These are phyloP conservation scores for Apiospora phragmitis DNA, from an alignment of 2,329 filamentous ascomycete species.

Conservation along the genomic window DNA sequence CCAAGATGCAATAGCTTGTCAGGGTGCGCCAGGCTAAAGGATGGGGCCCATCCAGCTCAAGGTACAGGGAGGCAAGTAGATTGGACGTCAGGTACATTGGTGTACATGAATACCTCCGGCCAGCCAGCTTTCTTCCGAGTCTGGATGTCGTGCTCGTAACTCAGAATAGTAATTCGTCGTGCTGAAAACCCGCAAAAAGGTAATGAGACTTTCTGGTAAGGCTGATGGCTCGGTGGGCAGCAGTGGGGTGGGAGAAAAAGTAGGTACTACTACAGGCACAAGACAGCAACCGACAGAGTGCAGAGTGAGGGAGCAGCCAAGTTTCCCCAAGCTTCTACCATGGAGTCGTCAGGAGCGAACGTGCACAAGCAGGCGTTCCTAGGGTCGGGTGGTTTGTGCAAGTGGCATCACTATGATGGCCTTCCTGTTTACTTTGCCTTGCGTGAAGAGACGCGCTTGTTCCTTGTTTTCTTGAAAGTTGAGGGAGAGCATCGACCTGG, in stretches of 20 bases:
- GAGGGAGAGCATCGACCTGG: not conserved
- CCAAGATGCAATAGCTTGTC: slow-evolving; percentile 7
- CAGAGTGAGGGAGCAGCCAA: not conserved
- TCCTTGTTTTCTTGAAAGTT: not conserved
- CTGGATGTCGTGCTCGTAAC: slow-evolving; percentile 1
- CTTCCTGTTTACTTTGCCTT: not conserved
- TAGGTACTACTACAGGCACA: not conserved
- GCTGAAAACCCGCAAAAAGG: not conserved
- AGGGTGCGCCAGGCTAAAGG: slow-evolving; percentile 5
- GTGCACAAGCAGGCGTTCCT: not conserved
- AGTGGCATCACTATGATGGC: not conserved
- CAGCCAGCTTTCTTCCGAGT: not conserved
- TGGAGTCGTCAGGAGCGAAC: slow-evolving; percentile 2
- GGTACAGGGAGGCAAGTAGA: not conserved
- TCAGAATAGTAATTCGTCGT: not conserved
- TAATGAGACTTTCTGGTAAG: not conserved
- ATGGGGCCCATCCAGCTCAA: not conserved
- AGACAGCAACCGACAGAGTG: too few relatives aligned
- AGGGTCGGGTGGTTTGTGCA: not conserved
- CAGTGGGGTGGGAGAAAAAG: not conserved
- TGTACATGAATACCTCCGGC: not conserved
- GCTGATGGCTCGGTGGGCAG: not conserved
- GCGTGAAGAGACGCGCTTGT: not conserved
- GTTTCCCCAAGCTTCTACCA: not conserved
- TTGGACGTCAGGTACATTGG: not conserved